Conservation (phyloP, 2,329 filamentous ascomycete species). For the Colletotrichum endophyticum region DNA sequence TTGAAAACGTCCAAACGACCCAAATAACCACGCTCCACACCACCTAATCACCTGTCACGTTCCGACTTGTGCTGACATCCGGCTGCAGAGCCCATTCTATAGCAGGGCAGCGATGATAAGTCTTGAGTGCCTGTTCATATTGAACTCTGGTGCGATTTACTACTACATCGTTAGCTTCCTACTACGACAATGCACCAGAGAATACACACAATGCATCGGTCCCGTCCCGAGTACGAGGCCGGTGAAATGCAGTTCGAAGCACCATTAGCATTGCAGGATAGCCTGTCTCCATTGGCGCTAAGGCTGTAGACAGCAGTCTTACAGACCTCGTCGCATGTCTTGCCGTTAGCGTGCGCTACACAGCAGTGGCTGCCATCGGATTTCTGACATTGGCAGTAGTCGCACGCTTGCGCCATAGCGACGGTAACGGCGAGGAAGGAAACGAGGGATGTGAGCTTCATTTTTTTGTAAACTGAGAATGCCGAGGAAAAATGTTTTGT, state of each 20-base stretch:
- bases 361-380: neutral
- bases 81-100: neutral
- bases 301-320: neutral
- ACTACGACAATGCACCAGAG: rapidly evolving
- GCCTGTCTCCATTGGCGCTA: neutral
- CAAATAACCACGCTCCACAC: neutral
- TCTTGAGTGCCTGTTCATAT: neutral
- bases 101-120: neutral
- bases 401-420: neutral
- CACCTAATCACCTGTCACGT: neutral
- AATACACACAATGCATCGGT: neutral
- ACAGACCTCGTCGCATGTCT: neutral
- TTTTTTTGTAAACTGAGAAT: neutral
- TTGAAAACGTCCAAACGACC: neutral
- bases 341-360: neutral
- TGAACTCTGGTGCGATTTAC: neutral
- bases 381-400: neutral
- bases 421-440: neutral
- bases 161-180: neutral
- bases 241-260: neutral
- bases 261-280: neutral
- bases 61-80: neutral
- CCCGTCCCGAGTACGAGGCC: neutral
- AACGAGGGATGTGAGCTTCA: neutral
- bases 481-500: neutral